Conservation (phyloP, 1,284 basidiomycete genomes). For the Moesziomyces globuligerus region DNA sequence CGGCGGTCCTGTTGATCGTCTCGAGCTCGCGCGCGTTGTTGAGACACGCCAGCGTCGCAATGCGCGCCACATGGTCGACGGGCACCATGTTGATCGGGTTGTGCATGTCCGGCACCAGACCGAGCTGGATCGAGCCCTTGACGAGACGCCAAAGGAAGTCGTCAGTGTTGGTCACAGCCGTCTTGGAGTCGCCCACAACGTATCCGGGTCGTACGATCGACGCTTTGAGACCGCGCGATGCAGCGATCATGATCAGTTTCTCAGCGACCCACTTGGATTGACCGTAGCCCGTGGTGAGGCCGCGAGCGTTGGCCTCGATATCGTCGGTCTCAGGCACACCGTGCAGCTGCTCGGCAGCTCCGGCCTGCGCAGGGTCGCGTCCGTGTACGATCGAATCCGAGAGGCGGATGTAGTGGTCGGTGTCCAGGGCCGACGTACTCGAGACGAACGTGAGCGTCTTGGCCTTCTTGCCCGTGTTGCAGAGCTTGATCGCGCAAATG, state of each 20-base stretch:
- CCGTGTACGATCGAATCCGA: conserved; percentile 73
- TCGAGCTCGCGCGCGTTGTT: conserved; percentile 32
- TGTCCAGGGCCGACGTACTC: conserved; percentile 91
- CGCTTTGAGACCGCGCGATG: conserved; percentile 83
- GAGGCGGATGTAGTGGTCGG: conserved; percentile 86
- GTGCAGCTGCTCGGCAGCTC: conserved; percentile 49
- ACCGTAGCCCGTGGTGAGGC: conserved; percentile 91
- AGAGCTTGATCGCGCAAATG: conserved; percentile 82
- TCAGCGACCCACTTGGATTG: conserved; percentile 99
- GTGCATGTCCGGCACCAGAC: conserved; percentile 95
- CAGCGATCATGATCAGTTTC: conserved; percentile 90
- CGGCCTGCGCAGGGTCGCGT: conserved; percentile 28
- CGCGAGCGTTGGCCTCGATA: conserved; percentile 82
- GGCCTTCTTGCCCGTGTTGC: conserved; percentile 72
- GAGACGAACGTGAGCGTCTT: conserved; percentile 92
- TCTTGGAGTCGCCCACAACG: conserved; percentile 87
- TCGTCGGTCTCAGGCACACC: conserved; percentile 90
- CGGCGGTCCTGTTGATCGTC: conserved; percentile 70
- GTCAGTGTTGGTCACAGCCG: conserved; percentile 92
- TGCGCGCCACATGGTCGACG: conserved; percentile 92
- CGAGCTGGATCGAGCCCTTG: conserved; percentile 96
- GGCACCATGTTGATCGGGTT: conserved; percentile 99
- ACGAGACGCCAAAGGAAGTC: conserved; percentile 99
- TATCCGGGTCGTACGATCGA: conserved; percentile 94
- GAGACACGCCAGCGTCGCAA: conserved; percentile 71